Percentiles rank a stretch among this genome's conserved stretches.
Conservation (phyloP, 2,329 filamentous ascomycete species). For the Ophiostoma populinum region DNA sequence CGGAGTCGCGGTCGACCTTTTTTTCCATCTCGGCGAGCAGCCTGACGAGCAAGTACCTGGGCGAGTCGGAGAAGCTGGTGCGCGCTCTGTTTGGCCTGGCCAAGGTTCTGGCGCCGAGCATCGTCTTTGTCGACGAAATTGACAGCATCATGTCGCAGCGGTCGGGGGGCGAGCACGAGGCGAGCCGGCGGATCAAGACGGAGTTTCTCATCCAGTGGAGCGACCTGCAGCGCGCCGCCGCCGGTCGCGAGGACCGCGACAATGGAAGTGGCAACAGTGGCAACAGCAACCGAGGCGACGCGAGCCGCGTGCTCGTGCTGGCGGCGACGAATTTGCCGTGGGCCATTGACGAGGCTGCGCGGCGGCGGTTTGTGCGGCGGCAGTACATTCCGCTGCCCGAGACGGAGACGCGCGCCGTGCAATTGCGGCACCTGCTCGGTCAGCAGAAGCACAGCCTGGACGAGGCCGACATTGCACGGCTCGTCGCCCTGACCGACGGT, state of each 20-base stretch:
- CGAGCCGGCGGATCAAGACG: conserved; percentile 85
- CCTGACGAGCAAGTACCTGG: conserved; percentile 87
- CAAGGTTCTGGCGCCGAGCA: conserved; percentile 75
- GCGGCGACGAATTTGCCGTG: conserved; percentile 93
- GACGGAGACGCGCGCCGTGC: conserved; percentile 58
- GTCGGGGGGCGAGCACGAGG: conserved; percentile 78
- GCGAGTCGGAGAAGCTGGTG: conserved; percentile 92
- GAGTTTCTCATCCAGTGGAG: conserved; percentile 98
- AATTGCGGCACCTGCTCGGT: conserved; percentile 62
- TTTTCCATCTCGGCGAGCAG: conserved; percentile 94
- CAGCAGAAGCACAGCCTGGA: conserved; percentile 74
- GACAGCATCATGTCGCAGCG: conserved; percentile 80
- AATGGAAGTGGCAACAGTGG: conserved; percentile 55
- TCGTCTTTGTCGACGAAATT: conserved; percentile 98
- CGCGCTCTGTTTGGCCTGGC: conserved; percentile 82
- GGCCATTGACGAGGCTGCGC: conserved; percentile 92
- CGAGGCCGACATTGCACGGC: conserved; percentile 49
- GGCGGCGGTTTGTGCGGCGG: conserved; percentile 74
- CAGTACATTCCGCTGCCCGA: conserved; percentile 96
- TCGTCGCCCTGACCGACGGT: conserved; percentile 80
- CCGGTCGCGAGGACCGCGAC: conserved; percentile 54
- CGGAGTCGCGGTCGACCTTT: conserved; percentile 86
- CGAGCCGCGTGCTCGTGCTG: conserved; percentile 76
- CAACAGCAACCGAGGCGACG: conserved; percentile 62
- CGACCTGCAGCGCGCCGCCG: conserved; percentile 72